Base-by-base conservation (phyloP, 139 green algal species). In the Parachlorella kessleri region DNA sequence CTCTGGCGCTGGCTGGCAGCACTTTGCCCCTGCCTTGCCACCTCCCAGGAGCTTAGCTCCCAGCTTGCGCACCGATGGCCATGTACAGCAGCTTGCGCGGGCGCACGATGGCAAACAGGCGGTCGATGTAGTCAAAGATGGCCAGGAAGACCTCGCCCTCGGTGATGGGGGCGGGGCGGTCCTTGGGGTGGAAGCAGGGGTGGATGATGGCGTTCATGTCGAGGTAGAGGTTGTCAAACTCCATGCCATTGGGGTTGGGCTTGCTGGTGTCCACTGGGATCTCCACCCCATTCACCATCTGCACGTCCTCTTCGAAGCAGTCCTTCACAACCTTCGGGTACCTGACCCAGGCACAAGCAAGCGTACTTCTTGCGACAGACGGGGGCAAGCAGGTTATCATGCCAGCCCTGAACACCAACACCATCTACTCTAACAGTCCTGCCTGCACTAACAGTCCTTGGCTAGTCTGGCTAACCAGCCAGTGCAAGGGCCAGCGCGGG, bases 201-300 rank as follows among this genome's bases (percentile, higher is more conserved):
- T 99, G 97, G 72, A 99, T 99, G 90, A 99, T 99, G 24, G 96
- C 97, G 85, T 99, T 99, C 97, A 99, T 99, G 83, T 99, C 97
- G 77, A 95, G 89, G 70, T 83, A 99, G 18, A 99, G 85, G 83
- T 99, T 98, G 88, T 99, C 97, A 78, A 97, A 99, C 84, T 99
- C 97, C 65, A 96, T 70, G 9, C 94, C 94, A 83, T 99, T 99
- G 14, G 95, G 95, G 86, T 99, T 99, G 68, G 94, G 91, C 77
- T 89, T 78, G 10, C 91, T 91, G 0, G 86, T 92, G 88, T 99
- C 94, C 14, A 99, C 86, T 1, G 96, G 96, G 2, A 98, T 81
- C 73, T 94, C 88, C 41, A 92, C 83, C 6, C 93, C 97, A 42
- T 93, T 85, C 1, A 99, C 80, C 82, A 81, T 90, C 72, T 76